Percentiles rank a stretch among this genome's conserved stretches.
phyloP scores from a whole-genome alignment of 31 red algal genomes.

The Asparagopsis taxiformis region DNA sequence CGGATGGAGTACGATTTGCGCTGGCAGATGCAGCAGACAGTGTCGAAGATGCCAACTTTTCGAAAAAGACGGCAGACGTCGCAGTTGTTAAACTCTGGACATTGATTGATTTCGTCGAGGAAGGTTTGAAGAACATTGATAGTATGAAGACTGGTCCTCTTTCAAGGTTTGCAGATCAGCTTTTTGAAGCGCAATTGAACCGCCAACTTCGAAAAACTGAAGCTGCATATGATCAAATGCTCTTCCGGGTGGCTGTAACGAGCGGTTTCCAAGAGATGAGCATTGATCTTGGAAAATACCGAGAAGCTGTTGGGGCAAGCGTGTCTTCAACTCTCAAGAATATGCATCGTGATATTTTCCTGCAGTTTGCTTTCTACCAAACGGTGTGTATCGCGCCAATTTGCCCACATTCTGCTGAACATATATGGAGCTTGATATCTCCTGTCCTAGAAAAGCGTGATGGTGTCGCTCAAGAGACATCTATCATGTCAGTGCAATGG shows the following conservation, averaged over 20 bases:
- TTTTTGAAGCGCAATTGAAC: constrained; percentile 80
- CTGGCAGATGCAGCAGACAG: constrained; percentile 96
- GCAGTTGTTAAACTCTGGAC: constrained; percentile 94
- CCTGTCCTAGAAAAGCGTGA: constrained; percentile 26
- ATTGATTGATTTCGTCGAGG: constrained; percentile 73
- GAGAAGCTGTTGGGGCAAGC: constrained; percentile 83
- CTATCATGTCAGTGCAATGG: constrained; percentile 82
- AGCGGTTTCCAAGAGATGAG: constrained; percentile 88
- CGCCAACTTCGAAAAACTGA: constrained; percentile 49
- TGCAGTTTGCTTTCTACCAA: constrained; percentile 69
- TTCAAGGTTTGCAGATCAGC: constrained; percentile 80
- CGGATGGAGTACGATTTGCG: constrained; percentile 95
- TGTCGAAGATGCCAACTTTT: constrained; percentile 96
- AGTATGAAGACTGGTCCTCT: constrained; percentile 47
- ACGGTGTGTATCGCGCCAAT: constrained; percentile 79
- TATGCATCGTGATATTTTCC: constrained; percentile 84
- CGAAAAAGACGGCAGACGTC: constrained; percentile 89
- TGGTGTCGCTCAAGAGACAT: constrained; percentile 20
- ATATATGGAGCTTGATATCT: constrained; percentile 66
- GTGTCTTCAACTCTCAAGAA: constrained; percentile 58
- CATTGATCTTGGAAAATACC: constrained; percentile 73
- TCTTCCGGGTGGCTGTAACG: constrained; percentile 94
- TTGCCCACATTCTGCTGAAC: constrained; percentile 89
- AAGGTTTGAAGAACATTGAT: constrained; percentile 70
- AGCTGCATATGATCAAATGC: constrained; percentile 78